Percentiles rank a stretch among this genome's conserved stretches.
Conservation (phyloP, 768 basidiomycete genomes). For the Chalciporus pseudorubinellus region DNA sequence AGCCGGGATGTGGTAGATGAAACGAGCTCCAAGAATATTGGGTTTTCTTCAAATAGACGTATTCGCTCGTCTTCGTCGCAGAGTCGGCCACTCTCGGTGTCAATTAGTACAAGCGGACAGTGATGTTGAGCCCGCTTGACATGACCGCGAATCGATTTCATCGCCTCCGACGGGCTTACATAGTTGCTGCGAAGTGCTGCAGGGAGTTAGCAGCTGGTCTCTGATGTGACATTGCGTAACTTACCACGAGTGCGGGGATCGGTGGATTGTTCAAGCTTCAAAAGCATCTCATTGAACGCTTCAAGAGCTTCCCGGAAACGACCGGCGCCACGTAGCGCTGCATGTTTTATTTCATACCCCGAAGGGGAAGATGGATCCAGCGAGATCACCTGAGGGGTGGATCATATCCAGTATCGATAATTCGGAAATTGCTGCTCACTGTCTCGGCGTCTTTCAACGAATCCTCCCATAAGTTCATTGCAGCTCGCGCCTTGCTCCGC, state of each 20-base stretch:
- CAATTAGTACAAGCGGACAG: neutral
- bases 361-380: constrained; percentile 3
- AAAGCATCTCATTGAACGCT: neutral
- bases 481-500: constrained; percentile 6
- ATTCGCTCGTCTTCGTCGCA: neutral
- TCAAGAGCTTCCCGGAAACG: constrained; percentile 2
- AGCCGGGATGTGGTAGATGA: neutral
- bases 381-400: neutral
- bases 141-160: neutral
- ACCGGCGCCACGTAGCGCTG: neutral
- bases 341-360: constrained; percentile 4
- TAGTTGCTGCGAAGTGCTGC: neutral
- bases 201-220: too few relatives aligned
- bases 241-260: neutral
- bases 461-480: neutral
- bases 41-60: neutral
- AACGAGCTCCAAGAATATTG: constrained; percentile 1
- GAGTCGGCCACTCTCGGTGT: constrained; percentile 1
- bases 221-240: too few relatives aligned
- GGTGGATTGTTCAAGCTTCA: neutral
- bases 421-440: neutral
- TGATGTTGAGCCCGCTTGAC: neutral
- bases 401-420: neutral
- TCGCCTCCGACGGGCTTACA: neutral
- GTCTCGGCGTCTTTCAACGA: constrained; percentile 10